A percentile compares a stretch with the other conserved stretches of the same genome.
These are phyloP conservation scores for Pisolithus marmoratus DNA, from an alignment of 768 basidiomycete species.

Conservation along the genomic window DNA sequence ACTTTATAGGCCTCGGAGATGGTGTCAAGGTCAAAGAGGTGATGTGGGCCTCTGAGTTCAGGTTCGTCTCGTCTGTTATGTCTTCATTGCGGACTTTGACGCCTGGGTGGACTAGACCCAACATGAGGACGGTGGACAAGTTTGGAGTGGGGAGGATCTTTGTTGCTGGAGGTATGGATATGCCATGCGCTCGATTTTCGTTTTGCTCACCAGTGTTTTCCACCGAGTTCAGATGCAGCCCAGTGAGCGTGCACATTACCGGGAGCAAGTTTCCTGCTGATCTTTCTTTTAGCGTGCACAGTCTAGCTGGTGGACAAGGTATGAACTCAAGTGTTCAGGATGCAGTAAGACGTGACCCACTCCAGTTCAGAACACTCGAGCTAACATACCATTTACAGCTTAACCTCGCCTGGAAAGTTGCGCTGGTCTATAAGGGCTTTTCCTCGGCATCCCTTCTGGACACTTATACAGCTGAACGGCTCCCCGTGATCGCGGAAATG, in stretches of 20 bases:
- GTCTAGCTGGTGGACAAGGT: slow-evolving; percentile 37
- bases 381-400: slow-evolving; percentile 13
- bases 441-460: slow-evolving; percentile 25
- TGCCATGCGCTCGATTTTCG: no score
- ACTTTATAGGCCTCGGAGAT: slow-evolving; percentile 14
- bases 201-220: no score
- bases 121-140: slow-evolving; percentile 14
- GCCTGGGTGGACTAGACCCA: background rate
- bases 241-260: no score
- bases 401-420: slow-evolving; percentile 40
- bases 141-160: background rate
- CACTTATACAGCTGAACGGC: slow-evolving; percentile 36
- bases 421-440: slow-evolving; percentile 22
- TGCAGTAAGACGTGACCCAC: background rate
- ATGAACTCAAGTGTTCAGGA: slow-evolving; percentile 10
- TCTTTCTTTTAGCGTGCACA: slow-evolving; percentile 22
- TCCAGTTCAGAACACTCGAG: no score
- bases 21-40: slow-evolving; percentile 9
- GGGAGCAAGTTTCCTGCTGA: no score
- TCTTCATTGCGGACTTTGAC: no score
- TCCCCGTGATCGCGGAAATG: slow-evolving; percentile 38
- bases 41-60: slow-evolving; percentile 21
- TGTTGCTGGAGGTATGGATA: no score
- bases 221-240: no score
- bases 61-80: slow-evolving; percentile 16